These are phyloP conservation scores for Linderniella brevidens DNA, from an alignment of 257 asterid genomes.

Conservation along the genomic window DNA sequence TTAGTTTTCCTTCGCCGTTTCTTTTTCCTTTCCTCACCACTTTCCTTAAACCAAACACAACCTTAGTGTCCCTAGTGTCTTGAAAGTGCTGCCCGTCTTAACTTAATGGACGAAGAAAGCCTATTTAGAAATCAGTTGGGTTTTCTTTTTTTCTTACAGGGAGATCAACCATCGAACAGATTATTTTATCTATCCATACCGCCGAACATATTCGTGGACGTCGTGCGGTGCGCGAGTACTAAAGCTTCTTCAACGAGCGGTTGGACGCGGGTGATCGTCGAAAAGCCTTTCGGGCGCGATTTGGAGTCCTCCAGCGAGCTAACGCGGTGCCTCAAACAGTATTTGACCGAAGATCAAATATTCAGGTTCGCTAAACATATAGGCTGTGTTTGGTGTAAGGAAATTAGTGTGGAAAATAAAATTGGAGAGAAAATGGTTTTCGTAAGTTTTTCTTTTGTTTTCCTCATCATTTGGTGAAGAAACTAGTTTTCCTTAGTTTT, in stretches of 20 bases:
- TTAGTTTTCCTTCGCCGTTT: no score
- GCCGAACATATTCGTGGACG: conserved; percentile 77
- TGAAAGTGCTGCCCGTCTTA: no score
- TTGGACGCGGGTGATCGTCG: conserved; percentile 95
- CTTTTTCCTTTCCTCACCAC: no score
- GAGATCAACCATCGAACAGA: conserved; percentile 61
- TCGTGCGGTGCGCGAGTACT: conserved; percentile 77
- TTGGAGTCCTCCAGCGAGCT: conserved; percentile 87
- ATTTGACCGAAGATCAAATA: conserved; percentile 80
- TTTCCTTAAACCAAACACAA: no score
- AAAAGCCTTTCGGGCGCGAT: conserved; percentile 97
- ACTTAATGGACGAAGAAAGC: no score
- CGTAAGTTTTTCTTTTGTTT: neutral
- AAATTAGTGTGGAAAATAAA: no score
- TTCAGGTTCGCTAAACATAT: conserved; percentile 37
- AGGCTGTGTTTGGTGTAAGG: no score
- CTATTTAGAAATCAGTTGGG: no score
- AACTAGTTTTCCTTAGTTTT: neutral
- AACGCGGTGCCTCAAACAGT: conserved; percentile 71
- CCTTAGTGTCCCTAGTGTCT: no score
- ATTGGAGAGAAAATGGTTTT: no score
- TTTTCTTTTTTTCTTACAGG: conserved; percentile 26
- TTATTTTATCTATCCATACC: conserved; percentile 92
- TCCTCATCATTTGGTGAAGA: neutral
- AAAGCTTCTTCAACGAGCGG: conserved; percentile 76